Evolutionary conservation across 495 filamentous ascomycete species (phyloP).

Genomic region (Podospora australis): DNA sequence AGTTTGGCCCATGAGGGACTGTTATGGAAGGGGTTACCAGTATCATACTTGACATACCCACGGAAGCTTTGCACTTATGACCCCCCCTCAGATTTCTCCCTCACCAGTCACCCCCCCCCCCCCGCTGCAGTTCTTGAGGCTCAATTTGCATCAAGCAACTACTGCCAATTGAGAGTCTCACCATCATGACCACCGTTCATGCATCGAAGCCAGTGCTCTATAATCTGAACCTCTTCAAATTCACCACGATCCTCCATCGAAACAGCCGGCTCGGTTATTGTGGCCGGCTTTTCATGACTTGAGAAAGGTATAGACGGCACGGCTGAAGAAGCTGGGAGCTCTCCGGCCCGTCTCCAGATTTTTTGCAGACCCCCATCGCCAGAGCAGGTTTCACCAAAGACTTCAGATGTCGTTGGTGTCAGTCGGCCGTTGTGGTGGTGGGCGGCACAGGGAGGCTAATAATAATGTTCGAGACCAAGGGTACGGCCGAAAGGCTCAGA

Average conservation of each 20-base stretch:
- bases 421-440: background rate
- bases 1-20: too few species aligned
- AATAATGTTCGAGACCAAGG: slow-evolving; percentile 2
- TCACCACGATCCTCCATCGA: slow-evolving; percentile 1
- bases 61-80: too few species aligned
- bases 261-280: slow-evolving; percentile 32
- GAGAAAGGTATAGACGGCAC: slow-evolving; percentile 25
- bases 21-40: too few species aligned
- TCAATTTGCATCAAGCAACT: background rate
- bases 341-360: slow-evolving; percentile 18
- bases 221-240: background rate
- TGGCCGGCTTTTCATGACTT: slow-evolving; percentile 19
- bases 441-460: slow-evolving; percentile 11
- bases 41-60: too few species aligned
- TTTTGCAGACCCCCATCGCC: slow-evolving; percentile 5
- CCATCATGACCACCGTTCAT: too few species aligned
- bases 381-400: slow-evolving; percentile 11
- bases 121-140: background rate
- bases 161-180: too few species aligned
- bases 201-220: too few species aligned
- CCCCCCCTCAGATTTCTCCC: too few species aligned
- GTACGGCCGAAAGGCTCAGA: background rate
- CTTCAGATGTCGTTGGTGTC: slow-evolving; percentile 3
- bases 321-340: slow-evolving; percentile 14
- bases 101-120: too few species aligned